phyloP scores from a whole-genome alignment of 2,329 filamentous ascomycete species.

The Fusarium camptoceras region DNA sequence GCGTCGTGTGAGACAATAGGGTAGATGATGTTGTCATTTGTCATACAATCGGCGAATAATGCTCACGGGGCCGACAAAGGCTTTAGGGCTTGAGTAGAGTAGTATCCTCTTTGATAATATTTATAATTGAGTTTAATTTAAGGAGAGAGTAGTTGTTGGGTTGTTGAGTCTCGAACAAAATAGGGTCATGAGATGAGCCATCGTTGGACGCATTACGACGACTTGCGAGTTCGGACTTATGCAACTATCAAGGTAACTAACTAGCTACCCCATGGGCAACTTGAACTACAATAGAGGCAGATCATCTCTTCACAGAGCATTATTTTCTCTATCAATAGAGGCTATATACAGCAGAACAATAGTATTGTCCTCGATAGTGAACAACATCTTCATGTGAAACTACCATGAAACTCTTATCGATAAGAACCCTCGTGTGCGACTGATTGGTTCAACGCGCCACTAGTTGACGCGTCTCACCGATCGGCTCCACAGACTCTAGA shows the following conservation, averaged over 20 bases:
- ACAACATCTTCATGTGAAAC: background rate
- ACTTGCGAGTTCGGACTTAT: background rate
- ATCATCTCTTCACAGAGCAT: background rate
- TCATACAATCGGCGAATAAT: background rate
- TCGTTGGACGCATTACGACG: too few relatives aligned
- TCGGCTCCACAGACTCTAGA: background rate
- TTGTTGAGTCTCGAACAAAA: background rate
- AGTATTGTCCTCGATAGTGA: background rate
- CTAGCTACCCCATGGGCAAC: background rate
- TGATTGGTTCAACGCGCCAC: background rate
- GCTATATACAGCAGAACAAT: background rate
- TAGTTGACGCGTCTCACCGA: background rate
- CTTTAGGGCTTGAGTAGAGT: conserved; percentile 6
- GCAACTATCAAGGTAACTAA: background rate
- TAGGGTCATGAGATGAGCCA: background rate
- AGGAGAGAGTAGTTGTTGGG: background rate
- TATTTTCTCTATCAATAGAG: background rate
- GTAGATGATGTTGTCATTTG: conserved; percentile 3
- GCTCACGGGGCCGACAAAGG: background rate
- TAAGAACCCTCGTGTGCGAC: rapidly evolving
- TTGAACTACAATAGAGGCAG: background rate
- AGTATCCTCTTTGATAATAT: conserved; percentile 10
- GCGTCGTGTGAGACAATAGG: conserved; percentile 10
- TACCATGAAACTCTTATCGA: conserved; percentile 4
- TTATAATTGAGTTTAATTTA: conserved; percentile 1